phyloP scores from a whole-genome alignment of 768 basidiomycete genomes.

The Boletales sp. region DNA sequence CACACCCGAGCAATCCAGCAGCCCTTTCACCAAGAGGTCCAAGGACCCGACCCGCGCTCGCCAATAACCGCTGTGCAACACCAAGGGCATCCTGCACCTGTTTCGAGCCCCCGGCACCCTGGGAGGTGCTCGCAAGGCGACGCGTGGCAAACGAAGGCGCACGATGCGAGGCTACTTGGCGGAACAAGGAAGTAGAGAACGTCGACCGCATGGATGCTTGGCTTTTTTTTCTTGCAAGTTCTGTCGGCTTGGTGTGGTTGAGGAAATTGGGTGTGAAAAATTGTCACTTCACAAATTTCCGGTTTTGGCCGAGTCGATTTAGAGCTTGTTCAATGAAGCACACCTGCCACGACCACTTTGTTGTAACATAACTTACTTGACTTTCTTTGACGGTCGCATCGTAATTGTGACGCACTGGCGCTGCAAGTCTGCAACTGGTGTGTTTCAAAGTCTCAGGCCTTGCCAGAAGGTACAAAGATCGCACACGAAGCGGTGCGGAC shows the following conservation, averaged over 20 bases:
- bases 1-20: slow-evolving; percentile 56
- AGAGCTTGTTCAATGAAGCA: too few relatives aligned
- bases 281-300: neutral
- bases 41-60: slow-evolving; percentile 44
- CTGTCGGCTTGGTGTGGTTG: too few relatives aligned
- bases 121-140: slow-evolving; percentile 40
- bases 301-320: neutral
- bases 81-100: slow-evolving; percentile 68
- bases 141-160: slow-evolving; percentile 14
- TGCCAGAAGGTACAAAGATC: too few relatives aligned
- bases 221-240: neutral
- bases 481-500: too few relatives aligned
- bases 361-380: too few relatives aligned
- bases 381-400: too few relatives aligned
- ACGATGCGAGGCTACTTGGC: slow-evolving; percentile 17
- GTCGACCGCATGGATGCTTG: slow-evolving; percentile 20
- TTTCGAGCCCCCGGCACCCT: slow-evolving; percentile 48
- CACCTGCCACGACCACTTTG: too few relatives aligned
- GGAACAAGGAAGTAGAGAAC: slow-evolving; percentile 23
- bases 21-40: slow-evolving; percentile 52
- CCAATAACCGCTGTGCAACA: slow-evolving; percentile 54
- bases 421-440: too few relatives aligned
- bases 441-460: too few relatives aligned
- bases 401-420: too few relatives aligned
- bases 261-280: neutral